Percentiles rank a stretch among this genome's conserved stretches.
phyloP scores from a whole-genome alignment of 352 stramenopile species.

The Pelagophyceae sp. region DNA sequence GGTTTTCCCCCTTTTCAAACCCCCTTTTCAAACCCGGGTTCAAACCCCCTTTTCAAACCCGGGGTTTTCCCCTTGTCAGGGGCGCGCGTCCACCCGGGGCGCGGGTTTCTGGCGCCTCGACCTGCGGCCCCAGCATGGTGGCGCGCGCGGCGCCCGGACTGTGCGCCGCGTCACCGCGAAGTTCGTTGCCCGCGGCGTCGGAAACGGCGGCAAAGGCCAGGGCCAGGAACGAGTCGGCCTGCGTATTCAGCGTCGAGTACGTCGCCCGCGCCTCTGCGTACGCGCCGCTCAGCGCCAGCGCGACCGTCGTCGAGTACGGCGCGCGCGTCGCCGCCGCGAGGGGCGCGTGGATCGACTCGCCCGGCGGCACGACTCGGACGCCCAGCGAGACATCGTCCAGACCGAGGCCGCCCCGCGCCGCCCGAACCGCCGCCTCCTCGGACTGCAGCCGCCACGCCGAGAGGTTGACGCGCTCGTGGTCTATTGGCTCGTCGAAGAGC shows the following conservation, averaged over 20 bases:
- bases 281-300: not conserved
- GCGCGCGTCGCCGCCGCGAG: not conserved
- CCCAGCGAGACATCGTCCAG: too few species aligned
- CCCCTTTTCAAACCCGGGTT: too few species aligned
- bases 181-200: not conserved
- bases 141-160: not conserved
- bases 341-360: not conserved
- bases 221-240: not conserved
- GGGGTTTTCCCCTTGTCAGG: too few species aligned
- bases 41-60: too few species aligned
- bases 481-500: conserved; percentile 15
- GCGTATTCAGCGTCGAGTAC: not conserved
- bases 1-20: too few species aligned
- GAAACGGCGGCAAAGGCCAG: not conserved
- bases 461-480: not conserved
- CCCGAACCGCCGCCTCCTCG: not conserved
- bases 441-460: not conserved
- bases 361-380: not conserved
- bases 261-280: not conserved
- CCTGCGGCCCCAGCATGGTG: not conserved
- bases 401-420: not conserved
- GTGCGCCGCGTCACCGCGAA: not conserved
- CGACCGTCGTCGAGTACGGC: conserved; percentile 9
- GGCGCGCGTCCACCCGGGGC: too few species aligned
- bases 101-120: too few species aligned